A percentile compares a stretch with the other conserved stretches of the same genome.
Conservation (phyloP, 2,329 filamentous ascomycete genomes). For the Penicillium sp. region DNA sequence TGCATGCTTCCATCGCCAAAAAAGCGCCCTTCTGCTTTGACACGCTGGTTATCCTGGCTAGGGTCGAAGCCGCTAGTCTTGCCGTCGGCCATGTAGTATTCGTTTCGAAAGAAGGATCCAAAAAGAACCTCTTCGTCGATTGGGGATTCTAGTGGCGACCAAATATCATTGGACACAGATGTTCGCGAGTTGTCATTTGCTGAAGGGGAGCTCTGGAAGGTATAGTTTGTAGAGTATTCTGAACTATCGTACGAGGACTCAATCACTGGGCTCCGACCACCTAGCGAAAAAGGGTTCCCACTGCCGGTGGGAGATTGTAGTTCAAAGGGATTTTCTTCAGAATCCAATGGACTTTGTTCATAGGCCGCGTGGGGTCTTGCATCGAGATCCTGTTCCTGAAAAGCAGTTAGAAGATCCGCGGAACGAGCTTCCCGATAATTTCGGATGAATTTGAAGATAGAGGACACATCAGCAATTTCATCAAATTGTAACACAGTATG, state of each 20-base stretch:
- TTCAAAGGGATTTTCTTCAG: background rate
- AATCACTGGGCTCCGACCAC: background rate
- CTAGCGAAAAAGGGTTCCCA: background rate
- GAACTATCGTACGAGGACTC: constrained; percentile 6
- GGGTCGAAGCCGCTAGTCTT: constrained; percentile 30
- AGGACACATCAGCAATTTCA: no score
- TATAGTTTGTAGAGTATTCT: constrained; percentile 11
- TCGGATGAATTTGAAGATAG: background rate
- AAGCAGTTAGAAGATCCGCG: background rate
- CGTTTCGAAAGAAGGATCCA: constrained; percentile 24
- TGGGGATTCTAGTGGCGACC: constrained; percentile 25
- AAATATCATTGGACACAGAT: constrained; percentile 18
- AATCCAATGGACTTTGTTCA: background rate
- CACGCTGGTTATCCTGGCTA: constrained; percentile 28
- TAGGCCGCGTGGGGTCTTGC: background rate
- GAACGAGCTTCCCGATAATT: background rate
- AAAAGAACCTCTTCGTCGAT: constrained; percentile 30
- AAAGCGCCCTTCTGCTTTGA: constrained; percentile 24
- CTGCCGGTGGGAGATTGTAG: background rate
- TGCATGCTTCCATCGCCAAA: constrained; percentile 26
- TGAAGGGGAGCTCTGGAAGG: constrained; percentile 16
- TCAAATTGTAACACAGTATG: background rate
- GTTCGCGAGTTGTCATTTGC: constrained; percentile 21
- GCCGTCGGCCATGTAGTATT: constrained; percentile 35
- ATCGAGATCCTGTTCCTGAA: background rate